phyloP scores from a whole-genome alignment of 2,329 filamentous ascomycete genomes.

The Conoideocrella luteorostrata region DNA sequence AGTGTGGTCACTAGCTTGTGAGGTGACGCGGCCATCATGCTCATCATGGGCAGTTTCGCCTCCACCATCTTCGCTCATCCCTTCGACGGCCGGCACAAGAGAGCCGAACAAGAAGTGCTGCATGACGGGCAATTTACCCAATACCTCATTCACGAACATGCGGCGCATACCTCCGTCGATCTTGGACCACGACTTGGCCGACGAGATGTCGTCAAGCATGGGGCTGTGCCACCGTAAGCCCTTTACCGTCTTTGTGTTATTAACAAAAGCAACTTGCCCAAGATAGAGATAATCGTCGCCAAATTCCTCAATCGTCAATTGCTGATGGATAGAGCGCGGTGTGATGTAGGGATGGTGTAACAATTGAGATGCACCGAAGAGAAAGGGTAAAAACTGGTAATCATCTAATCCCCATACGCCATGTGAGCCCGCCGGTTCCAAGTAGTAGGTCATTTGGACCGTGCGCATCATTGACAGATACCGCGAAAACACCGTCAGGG shows the following conservation, averaged over 20 bases:
- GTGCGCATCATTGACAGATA: constrained; percentile 84
- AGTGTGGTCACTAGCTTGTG: constrained; percentile 47
- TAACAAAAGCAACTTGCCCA: constrained; percentile 88
- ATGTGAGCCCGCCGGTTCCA: constrained; percentile 93
- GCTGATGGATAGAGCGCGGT: constrained; percentile 77
- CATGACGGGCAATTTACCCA: constrained; percentile 94
- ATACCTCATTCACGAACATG: constrained; percentile 92
- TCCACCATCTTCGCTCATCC: constrained; percentile 65
- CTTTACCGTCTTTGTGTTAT: constrained; percentile 92
- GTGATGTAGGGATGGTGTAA: constrained; percentile 77
- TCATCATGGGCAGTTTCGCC: constrained; percentile 40
- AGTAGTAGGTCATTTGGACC: constrained; percentile 87
- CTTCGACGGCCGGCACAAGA: constrained; percentile 70
- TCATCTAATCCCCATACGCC: constrained; percentile 98
- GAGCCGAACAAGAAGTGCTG: constrained; percentile 95
- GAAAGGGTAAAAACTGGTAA: constrained; percentile 93
- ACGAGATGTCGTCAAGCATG: constrained; percentile 96
- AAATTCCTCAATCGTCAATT: constrained; percentile 81
- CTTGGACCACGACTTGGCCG: constrained; percentile 83
- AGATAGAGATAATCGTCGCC: constrained; percentile 81
- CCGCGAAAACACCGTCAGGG: constrained; percentile 70
- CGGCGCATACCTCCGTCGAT: constrained; percentile 91
- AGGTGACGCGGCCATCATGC: constrained; percentile 37
- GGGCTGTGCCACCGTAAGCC: constrained; percentile 93
- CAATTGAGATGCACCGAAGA: constrained; percentile 89